A percentile compares a stretch with the other conserved stretches of the same genome.
These are phyloP conservation scores for Aristolochia californica DNA, from an alignment of 164 flowering plant genomes.

Conservation along the genomic window DNA sequence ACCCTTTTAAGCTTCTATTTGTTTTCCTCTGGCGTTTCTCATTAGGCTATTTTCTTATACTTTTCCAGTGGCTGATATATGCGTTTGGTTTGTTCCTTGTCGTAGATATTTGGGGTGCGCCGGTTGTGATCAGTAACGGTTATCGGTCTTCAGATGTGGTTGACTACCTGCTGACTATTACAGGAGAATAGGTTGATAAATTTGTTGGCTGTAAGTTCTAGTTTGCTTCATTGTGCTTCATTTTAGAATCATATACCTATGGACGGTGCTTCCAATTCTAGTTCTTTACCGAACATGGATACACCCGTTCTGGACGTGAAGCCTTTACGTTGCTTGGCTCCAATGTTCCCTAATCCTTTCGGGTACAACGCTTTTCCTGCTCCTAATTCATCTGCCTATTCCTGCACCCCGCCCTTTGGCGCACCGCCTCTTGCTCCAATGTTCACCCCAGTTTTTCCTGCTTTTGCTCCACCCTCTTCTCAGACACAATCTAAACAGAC, in stretches of 20 bases:
- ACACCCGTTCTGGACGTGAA: conserved; percentile 56
- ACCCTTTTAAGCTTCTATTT: too few relatives aligned
- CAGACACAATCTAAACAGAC: conserved; percentile 18
- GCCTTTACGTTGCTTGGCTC: conserved; percentile 58
- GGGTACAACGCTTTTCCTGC: conserved; percentile 20
- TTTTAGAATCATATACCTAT: not conserved
- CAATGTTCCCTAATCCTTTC: conserved; percentile 43
- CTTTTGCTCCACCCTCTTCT: conserved; percentile 15
- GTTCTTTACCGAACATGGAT: conserved; percentile 41
- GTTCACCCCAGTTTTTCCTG: conserved; percentile 32
- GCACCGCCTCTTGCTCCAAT: conserved; percentile 46
- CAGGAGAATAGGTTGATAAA: too few relatives aligned
- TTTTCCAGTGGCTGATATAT: too few relatives aligned
- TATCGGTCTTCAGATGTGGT: too few relatives aligned
- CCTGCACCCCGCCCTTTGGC: conserved; percentile 46
- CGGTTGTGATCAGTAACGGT: too few relatives aligned
- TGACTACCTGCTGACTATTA: too few relatives aligned
- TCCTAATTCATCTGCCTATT: conserved; percentile 30
- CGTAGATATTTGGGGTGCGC: too few relatives aligned
- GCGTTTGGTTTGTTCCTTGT: too few relatives aligned
- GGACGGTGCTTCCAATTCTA: conserved; percentile 5
- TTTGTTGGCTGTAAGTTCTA: too few relatives aligned
- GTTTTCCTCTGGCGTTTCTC: too few relatives aligned
- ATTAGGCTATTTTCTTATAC: too few relatives aligned
- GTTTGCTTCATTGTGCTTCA: too few relatives aligned